Base-by-base conservation (phyloP, 2,329 filamentous ascomycete species). In the Phialocephala sp. region DNA sequence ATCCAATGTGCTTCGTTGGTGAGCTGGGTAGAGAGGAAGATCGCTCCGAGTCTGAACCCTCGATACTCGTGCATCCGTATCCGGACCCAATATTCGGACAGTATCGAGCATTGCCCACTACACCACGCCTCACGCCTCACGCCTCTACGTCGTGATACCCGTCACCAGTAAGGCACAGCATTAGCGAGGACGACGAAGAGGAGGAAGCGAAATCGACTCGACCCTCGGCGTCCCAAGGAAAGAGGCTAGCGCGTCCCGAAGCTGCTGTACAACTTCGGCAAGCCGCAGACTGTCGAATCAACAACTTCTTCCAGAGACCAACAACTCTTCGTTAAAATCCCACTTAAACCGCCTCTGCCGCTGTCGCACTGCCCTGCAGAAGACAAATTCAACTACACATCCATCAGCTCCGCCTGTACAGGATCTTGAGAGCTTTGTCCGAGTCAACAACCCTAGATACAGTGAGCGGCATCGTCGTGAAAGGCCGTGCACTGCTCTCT, bases 221-320 rank as follows among this genome's bases (percentile, higher is more conserved):
- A 9, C 3, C 2, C 15, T 50, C 24, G 24, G 22, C 24, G 22
- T 18, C 12, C 50, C 50, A 18, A n/a, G 14, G 4, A 35, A 54
- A 54, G 24, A 54, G 27, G 24, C 24, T 54, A 54, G 35, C 18
- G 32, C 27, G 27, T 20, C 20, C n/a, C 43, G 32, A 15, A 50
- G 62, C 62, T 63, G 58, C 22, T 27, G 50, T 54, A 35, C 50
- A 14, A 32, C 50, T 11, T 54, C 50, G 50, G 50, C 50, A 54
- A 54, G 50, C 35, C n/a, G n/a, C 45, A 22, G 32, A 64, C 64
- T 64, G 65, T 47, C 61, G 58, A 64, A 66, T 66, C 61, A 64
- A 52, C 55, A 35, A 58, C 60, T 39, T 56, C 59, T 32, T 32
- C 22, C 50, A 62, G 56, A 43, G 36, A n/a, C n/a, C n/a, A 66